Percentiles rank a stretch among this genome's conserved stretches.
Evolutionary conservation across 2,329 filamentous ascomycete genomes (phyloP).

Genomic region (Macrophomina pseudophaseolina): DNA sequence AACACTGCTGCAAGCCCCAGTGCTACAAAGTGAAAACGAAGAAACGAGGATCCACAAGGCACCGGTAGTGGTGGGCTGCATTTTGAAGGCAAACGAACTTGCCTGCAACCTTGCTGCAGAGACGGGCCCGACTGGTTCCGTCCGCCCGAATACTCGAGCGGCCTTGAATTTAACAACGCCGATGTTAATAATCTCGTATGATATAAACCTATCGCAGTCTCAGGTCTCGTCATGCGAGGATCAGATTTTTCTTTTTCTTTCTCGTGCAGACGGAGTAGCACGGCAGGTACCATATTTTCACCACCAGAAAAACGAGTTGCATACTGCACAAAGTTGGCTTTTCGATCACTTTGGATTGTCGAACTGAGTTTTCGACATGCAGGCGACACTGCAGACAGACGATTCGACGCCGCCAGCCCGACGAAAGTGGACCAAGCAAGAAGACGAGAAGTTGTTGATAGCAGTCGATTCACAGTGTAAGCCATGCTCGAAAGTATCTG

Average conservation of each 20-base stretch:
- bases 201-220: too few species aligned
- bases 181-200: too few species aligned
- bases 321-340: neutral
- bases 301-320: too few species aligned
- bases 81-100: neutral
- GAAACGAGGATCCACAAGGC: neutral
- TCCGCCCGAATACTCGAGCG: neutral
- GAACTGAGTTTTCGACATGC: neutral
- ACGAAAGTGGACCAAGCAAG: conserved; percentile 3
- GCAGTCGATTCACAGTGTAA: neutral
- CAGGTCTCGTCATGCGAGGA: too few species aligned
- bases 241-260: too few species aligned
- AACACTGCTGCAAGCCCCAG: neutral
- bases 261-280: too few species aligned
- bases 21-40: neutral
- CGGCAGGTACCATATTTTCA: too few species aligned
- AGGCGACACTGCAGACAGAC: neutral
- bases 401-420: neutral
- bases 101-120: neutral
- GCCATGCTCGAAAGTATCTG: neutral
- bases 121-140: neutral
- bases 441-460: neutral
- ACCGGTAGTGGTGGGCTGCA: neutral
- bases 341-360: neutral
- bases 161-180: too few species aligned